These are phyloP conservation scores for Antitrichia curtipendula DNA, from an alignment of 225 moss, liverwort and hornwort species.

Conservation along the genomic window DNA sequence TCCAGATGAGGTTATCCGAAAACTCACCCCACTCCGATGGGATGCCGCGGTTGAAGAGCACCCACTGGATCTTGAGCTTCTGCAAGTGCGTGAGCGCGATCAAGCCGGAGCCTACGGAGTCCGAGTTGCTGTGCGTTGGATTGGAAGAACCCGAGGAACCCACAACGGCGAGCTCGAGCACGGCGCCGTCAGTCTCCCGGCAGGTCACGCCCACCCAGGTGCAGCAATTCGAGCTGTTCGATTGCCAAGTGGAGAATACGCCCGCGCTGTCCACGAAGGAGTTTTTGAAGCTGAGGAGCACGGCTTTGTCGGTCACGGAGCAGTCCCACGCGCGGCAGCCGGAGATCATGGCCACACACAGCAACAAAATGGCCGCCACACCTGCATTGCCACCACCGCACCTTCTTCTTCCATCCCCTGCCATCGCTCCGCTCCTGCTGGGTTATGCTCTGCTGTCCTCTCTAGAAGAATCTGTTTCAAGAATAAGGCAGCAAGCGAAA, in stretches of 20 bases:
- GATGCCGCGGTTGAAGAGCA: constrained; percentile 15
- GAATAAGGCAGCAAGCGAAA: neutral
- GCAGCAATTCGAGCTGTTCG: constrained; percentile 14
- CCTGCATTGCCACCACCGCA: neutral
- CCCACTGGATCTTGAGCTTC: constrained; percentile 40
- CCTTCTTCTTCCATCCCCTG: neutral
- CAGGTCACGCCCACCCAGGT: constrained; percentile 19
- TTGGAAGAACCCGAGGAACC: constrained; percentile 1
- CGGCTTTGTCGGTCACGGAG: neutral
- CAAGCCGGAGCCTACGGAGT: neutral
- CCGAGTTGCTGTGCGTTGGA: neutral
- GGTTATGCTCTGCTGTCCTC: neutral
- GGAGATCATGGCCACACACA: neutral
- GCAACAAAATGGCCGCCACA: neutral
- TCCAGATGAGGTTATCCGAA: constrained; percentile 9
- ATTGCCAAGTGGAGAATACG: constrained; percentile 19
- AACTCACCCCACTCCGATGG: constrained; percentile 25
- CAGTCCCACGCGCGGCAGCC: constrained; percentile 35
- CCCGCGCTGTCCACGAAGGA: constrained; percentile 11
- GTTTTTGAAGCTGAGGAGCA: constrained; percentile 17
- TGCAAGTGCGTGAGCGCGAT: neutral
- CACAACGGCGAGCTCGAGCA: constrained; percentile 2
- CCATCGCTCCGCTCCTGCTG: neutral
- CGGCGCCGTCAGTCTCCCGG: constrained; percentile 22
- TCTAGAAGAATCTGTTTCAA: neutral